Conservation (phyloP, 2,329 filamentous ascomycete species). For the Colletotrichum filicis region DNA sequence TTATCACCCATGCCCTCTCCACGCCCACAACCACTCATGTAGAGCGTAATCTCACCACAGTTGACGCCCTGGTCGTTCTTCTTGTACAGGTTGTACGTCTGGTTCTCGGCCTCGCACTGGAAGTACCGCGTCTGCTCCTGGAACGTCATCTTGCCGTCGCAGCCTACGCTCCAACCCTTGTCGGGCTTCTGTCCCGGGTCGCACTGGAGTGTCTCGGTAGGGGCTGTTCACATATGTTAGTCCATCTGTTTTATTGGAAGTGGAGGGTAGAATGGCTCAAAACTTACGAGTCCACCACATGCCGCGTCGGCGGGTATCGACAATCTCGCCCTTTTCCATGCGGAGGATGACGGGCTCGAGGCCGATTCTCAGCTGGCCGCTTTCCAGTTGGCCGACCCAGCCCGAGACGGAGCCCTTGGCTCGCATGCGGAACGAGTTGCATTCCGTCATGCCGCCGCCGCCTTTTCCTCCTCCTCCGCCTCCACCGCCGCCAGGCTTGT, state of each 20-base stretch:
- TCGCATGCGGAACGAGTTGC: constrained; percentile 60
- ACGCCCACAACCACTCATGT: constrained; percentile 13
- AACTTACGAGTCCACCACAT: constrained; percentile 71
- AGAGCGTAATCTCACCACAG: constrained; percentile 61
- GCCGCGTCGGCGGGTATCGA: constrained; percentile 65
- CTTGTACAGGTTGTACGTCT: constrained; percentile 67
- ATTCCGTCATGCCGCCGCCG: constrained; percentile 4
- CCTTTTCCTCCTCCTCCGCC: not conserved
- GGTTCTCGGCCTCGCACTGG: constrained; percentile 67
- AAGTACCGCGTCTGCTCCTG: constrained; percentile 65
- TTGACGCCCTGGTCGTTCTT: constrained; percentile 50
- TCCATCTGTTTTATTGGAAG: not conserved
- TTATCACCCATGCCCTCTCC: not conserved
- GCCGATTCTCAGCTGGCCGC: constrained; percentile 70
- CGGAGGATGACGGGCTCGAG: constrained; percentile 58
- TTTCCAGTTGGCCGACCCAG: constrained; percentile 67
- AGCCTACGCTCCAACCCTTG: constrained; percentile 66
- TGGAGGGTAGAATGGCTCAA: not conserved
- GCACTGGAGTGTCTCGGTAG: constrained; percentile 71
- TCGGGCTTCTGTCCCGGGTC: constrained; percentile 62
- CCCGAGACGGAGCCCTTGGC: constrained; percentile 61
- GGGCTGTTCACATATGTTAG: constrained; percentile 46
- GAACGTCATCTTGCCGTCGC: constrained; percentile 62
- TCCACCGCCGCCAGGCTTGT: not conserved
- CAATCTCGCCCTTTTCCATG: constrained; percentile 59